Base-by-base conservation (phyloP, 2,329 filamentous ascomycete genomes). In the Fusarium ramigenum region DNA sequence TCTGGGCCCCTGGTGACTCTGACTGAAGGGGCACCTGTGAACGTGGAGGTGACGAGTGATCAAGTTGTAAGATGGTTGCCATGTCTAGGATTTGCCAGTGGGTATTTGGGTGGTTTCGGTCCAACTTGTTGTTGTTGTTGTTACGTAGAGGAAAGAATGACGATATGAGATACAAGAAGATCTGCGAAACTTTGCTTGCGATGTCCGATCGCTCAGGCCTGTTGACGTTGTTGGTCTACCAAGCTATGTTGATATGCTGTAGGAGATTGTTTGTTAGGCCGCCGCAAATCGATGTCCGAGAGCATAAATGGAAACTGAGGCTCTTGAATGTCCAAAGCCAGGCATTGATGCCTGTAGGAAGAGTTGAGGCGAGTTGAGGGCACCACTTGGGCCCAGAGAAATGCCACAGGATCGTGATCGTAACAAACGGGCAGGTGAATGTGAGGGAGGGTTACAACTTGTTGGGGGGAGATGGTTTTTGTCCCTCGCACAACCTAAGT, bases 381-480 rank as follows among this genome's bases (percentile, higher is more conserved):
- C n/a, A 56, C 43, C 60, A 34, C 37, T 23, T 52, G 42, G 39
- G 30, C 21, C 36, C 54, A 49, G 43, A 23, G 23, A 25, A 37
- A 69, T 43, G 47, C 32, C 42, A 30, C 9, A 53, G 43, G 64
- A 66, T 65, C 59, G 47, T 60, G 69, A 75, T 69, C 50, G 60
- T 60, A 66, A 60, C 39, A 42, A 64, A 44, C 50, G 43, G 59
- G 56, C 50, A 73, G 64, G 66, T 61, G 60, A 53, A 62, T 40
- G 60, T 53, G 66, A 72, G 59, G 63, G 63, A 54, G 39, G 54
- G 40, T 47, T 28, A 44, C 30, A 47, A 47, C 54, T 54, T 73
- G 68, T 69, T 69, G 73, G 75, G 73, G 69, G 69, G 46, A 67
- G 69, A 67, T 75, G 72, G 75, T 70, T 76, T 77, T 77, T 77